Conservation (phyloP, 192 early-diverging fungal genomes). For the Nowakowskiella sp. region DNA sequence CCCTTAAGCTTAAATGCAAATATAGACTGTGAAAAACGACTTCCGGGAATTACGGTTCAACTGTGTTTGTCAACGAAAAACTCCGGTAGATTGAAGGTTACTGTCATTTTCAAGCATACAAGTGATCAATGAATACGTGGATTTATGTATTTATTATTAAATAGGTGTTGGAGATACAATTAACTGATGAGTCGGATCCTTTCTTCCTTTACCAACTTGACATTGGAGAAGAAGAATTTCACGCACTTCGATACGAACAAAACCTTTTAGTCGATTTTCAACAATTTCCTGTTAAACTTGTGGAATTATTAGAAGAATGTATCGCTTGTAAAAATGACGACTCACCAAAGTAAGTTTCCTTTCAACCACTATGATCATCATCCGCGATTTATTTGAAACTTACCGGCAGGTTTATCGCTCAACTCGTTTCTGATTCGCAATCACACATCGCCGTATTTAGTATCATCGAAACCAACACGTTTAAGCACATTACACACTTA, state of each 20-base stretch:
- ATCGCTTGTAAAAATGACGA: constrained; percentile 5
- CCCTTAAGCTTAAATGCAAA: too few relatives aligned
- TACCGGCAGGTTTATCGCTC: constrained; percentile 31
- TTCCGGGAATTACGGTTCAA: constrained; percentile 18
- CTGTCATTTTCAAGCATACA: too few relatives aligned
- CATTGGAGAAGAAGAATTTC: constrained; percentile 47
- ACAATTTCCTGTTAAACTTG: constrained; percentile 42
- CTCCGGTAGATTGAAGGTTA: constrained; percentile 14
- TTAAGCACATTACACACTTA: constrained; percentile 47
- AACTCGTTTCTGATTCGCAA: constrained; percentile 13
- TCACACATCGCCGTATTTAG: constrained; percentile 18
- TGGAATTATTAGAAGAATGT: constrained; percentile 39
- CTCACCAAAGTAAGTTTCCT: constrained; percentile 30
- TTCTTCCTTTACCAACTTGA: constrained; percentile 40
- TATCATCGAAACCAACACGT: constrained; percentile 48
- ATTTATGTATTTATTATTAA: too few relatives aligned
- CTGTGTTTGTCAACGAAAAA: constrained; percentile 11
- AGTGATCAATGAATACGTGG: too few relatives aligned
- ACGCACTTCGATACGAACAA: constrained; percentile 34
- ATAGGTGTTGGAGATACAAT: constrained; percentile 32
- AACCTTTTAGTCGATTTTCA: constrained; percentile 46
- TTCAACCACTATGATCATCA: background rate
- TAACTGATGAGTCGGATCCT: constrained; percentile 40
- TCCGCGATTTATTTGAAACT: background rate
- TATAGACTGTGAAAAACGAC: constrained; percentile 19